These are phyloP conservation scores for Stentor roeselii DNA, from an alignment of 73 alveolate genomes.

Conservation along the genomic window DNA sequence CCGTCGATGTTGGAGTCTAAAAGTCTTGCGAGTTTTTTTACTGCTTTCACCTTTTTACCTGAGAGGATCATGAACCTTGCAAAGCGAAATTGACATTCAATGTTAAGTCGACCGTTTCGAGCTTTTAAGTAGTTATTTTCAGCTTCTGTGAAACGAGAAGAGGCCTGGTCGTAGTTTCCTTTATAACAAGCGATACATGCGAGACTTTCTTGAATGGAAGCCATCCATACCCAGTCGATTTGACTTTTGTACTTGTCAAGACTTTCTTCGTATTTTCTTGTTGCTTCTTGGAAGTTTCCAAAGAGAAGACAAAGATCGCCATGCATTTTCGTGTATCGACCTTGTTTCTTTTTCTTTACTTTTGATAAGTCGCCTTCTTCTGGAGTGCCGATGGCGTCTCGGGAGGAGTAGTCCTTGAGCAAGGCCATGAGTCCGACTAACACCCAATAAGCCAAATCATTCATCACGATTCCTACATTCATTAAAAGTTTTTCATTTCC, in stretches of 20 bases:
- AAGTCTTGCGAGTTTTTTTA: neutral
- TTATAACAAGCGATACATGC: neutral
- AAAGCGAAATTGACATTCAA: constrained; percentile 4
- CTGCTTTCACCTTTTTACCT: neutral
- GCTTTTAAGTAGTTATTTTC: neutral
- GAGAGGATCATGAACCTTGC: neutral
- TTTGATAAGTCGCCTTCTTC: neutral
- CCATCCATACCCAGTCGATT: constrained; percentile 12
- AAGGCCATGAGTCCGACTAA: neutral
- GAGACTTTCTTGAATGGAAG: neutral
- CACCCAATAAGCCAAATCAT: neutral
- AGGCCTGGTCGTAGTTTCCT: neutral
- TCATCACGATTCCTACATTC: constrained; percentile 6
- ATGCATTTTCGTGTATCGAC: neutral
- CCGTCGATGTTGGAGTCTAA: constrained; percentile 24
- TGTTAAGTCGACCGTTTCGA: neutral
- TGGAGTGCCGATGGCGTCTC: neutral
- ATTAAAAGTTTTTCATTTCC: neutral
- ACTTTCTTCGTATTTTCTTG: neutral
- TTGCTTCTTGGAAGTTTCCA: neutral
- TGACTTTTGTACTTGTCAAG: neutral
- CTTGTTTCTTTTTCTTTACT: neutral
- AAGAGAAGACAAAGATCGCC: neutral
- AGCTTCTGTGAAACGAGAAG: neutral
- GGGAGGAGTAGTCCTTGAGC: neutral